A percentile compares a stretch with the other conserved stretches of the same genome.
phyloP scores from a whole-genome alignment of 768 basidiomycete genomes.

The Serendipita sp. region DNA sequence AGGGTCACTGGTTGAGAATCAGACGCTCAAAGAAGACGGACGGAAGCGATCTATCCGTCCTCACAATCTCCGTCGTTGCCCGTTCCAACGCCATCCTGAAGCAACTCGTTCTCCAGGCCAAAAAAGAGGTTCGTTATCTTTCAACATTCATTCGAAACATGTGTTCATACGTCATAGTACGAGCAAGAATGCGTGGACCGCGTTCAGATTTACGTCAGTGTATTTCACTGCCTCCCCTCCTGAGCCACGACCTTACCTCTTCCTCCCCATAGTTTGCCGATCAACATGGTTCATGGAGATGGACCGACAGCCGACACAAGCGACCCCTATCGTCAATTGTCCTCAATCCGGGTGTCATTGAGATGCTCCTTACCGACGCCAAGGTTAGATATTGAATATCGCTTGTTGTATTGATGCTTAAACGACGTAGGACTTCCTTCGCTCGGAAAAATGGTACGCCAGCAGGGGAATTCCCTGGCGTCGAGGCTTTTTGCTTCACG shows the following conservation, averaged over 20 bases:
- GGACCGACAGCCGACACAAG: conserved; percentile 76
- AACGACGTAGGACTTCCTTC: conserved; percentile 49
- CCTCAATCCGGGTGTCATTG: conserved; percentile 74
- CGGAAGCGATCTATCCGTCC: conserved; percentile 49
- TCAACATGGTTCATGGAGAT: conserved; percentile 65
- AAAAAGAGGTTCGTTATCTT: conserved; percentile 27
- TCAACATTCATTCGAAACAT: neutral
- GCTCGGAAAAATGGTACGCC: conserved; percentile 87
- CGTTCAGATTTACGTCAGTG: conserved; percentile 67
- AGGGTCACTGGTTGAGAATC: conserved; percentile 70
- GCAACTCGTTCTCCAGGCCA: conserved; percentile 79
- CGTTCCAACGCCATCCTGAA: conserved; percentile 72
- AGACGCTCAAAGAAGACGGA: conserved; percentile 53
- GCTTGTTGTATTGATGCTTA: no score
- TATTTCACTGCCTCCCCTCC: neutral
- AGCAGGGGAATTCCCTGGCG: conserved; percentile 86
- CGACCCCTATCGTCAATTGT: conserved; percentile 80
- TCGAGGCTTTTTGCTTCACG: conserved; percentile 70
- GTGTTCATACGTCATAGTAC: conserved; percentile 28
- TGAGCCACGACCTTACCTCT: neutral
- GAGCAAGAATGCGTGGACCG: conserved; percentile 75
- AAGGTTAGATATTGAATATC: neutral
- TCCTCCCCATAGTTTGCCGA: neutral
- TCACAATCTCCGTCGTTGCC: conserved; percentile 74
- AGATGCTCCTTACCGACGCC: conserved; percentile 70